phyloP scores from a whole-genome alignment of 2,329 filamentous ascomycete genomes.

The Colletotrichum trifolii region DNA sequence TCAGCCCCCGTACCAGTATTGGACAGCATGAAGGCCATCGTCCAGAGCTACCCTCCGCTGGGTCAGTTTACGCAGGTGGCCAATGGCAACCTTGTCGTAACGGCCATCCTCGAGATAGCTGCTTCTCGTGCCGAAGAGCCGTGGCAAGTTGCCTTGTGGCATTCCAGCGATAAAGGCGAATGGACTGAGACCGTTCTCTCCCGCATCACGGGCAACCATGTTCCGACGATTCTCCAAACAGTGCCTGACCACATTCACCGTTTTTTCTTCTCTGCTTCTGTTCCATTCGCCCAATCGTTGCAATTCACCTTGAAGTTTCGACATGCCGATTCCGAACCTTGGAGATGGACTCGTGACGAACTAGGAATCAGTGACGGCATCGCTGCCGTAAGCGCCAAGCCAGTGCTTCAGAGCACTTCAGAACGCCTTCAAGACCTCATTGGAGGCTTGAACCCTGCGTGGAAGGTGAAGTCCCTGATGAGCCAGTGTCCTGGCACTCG shows the following conservation, averaged over 20 bases:
- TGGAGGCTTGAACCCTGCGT: constrained; percentile 63
- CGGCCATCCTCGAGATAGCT: constrained; percentile 76
- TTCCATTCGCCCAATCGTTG: constrained; percentile 61
- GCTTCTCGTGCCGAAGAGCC: constrained; percentile 61
- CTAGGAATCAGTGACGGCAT: constrained; percentile 72
- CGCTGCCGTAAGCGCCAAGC: constrained; percentile 60
- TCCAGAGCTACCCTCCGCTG: constrained; percentile 74
- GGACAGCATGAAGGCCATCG: constrained; percentile 49
- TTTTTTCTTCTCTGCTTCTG: constrained; percentile 26
- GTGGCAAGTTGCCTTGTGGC: constrained; percentile 84
- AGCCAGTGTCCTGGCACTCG: constrained; percentile 76
- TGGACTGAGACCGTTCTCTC: constrained; percentile 64
- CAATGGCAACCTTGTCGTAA: constrained; percentile 65
- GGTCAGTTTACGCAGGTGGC: constrained; percentile 76
- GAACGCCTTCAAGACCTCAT: constrained; percentile 67
- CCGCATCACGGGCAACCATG: constrained; percentile 39
- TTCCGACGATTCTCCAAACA: constrained; percentile 64
- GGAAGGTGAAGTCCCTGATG: constrained; percentile 63
- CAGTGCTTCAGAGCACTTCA: constrained; percentile 41
- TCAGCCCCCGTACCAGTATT: constrained; percentile 41
- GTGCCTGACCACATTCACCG: constrained; percentile 19
- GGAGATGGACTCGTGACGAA: constrained; percentile 78
- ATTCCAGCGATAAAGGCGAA: constrained; percentile 65
- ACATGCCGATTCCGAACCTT: constrained; percentile 59
- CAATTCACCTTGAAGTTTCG: constrained; percentile 81